Percentiles rank a stretch among this genome's conserved stretches.
Conservation (phyloP, 2,329 filamentous ascomycete species). For the Dactylellina leptospora region DNA sequence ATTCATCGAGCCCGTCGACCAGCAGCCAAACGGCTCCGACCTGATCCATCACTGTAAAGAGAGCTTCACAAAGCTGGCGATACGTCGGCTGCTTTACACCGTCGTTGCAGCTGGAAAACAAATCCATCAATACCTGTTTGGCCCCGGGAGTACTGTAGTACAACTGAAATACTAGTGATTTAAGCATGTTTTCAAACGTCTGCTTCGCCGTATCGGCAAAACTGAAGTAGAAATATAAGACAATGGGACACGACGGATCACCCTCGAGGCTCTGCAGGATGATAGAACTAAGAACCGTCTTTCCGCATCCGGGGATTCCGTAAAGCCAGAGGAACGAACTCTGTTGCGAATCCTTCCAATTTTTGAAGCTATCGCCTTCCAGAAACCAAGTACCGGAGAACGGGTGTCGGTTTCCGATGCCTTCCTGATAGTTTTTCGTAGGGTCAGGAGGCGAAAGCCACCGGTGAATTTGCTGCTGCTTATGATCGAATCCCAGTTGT, state of each 20-base stretch:
- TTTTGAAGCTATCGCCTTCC: conserved; percentile 55
- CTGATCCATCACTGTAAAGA: conserved; percentile 56
- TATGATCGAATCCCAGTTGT: not conserved
- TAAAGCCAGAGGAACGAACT: conserved; percentile 61
- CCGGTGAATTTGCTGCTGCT: not conserved
- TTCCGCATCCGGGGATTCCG: conserved; percentile 62
- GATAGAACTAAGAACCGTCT: conserved; percentile 61
- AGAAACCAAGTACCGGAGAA: conserved; percentile 58
- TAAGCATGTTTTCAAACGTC: conserved; percentile 58
- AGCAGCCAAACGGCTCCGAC: conserved; percentile 56
- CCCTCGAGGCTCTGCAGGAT: conserved; percentile 58
- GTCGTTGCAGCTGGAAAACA: conserved; percentile 57
- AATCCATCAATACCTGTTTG: conserved; percentile 54
- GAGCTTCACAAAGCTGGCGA: conserved; percentile 55
- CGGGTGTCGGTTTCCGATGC: not conserved
- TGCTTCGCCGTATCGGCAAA: conserved; percentile 61
- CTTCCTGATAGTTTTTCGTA: not conserved
- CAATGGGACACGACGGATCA: not conserved
- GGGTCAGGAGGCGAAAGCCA: conserved; percentile 18
- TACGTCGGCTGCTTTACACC: conserved; percentile 57
- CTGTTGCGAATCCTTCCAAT: conserved; percentile 58
- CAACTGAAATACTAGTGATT: conserved; percentile 61
- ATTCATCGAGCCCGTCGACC: conserved; percentile 59
- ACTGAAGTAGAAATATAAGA: conserved; percentile 60
- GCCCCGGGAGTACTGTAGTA: conserved; percentile 54